Percentiles rank a stretch among this genome's conserved stretches.
These are phyloP conservation scores for Suillus discolor DNA, from an alignment of 768 basidiomycete genomes.

Conservation along the genomic window DNA sequence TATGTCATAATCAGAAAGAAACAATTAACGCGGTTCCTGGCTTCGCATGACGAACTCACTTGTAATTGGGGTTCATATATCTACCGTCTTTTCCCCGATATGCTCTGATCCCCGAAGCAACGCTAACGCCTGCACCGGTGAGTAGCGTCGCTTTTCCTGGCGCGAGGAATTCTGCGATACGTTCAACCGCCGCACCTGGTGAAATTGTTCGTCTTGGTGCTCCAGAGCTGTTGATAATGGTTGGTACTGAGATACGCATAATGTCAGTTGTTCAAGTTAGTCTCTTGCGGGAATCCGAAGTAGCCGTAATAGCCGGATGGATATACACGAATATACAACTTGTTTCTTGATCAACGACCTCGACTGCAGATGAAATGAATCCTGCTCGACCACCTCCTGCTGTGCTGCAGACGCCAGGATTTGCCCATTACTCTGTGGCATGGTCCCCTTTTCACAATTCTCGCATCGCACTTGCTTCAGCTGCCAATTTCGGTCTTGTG, in stretches of 20 bases:
- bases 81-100: slow-evolving; percentile 86
- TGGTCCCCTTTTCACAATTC: slow-evolving; percentile 87
- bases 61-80: slow-evolving; percentile 91
- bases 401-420: slow-evolving; percentile 72
- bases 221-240: slow-evolving; percentile 50
- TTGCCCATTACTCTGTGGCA: slow-evolving; percentile 78
- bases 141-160: slow-evolving; percentile 74
- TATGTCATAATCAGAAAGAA: slow-evolving; percentile 22
- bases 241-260: slow-evolving; percentile 83
- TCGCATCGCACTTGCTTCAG: slow-evolving; percentile 76
- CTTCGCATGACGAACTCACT: slow-evolving; percentile 43
- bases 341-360: not conserved
- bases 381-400: slow-evolving; percentile 43
- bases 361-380: slow-evolving; percentile 32
- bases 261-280: not conserved
- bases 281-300: not conserved
- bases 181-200: slow-evolving; percentile 55
- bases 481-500: slow-evolving; percentile 93
- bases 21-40: slow-evolving; percentile 3
- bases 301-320: slow-evolving; percentile 4
- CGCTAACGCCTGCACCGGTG: slow-evolving; percentile 93
- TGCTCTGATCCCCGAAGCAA: slow-evolving; percentile 95
- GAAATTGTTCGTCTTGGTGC: slow-evolving; percentile 38
- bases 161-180: slow-evolving; percentile 64
- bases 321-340: not conserved